Evolutionary conservation across 1,284 basidiomycete genomes (phyloP).

Genomic region (Coniferiporia sulphurascens): DNA sequence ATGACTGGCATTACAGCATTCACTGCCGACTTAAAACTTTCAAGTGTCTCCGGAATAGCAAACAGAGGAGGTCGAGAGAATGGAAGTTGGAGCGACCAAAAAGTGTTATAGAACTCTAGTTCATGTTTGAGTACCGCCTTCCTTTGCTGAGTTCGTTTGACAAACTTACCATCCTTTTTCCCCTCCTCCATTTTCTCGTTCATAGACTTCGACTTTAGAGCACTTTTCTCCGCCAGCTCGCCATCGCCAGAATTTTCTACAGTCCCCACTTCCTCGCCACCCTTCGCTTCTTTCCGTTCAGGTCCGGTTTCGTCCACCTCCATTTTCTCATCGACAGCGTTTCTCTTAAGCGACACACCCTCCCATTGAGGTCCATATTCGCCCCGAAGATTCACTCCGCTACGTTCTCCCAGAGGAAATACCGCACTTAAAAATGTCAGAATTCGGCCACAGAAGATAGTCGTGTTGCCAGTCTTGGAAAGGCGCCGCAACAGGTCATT

Average conservation of each 20-base stretch:
- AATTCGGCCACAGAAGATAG: slow-evolving; percentile 85
- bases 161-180: slow-evolving; percentile 57
- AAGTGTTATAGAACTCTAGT: slow-evolving; percentile 75
- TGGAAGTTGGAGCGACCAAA: slow-evolving; percentile 79
- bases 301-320: slow-evolving; percentile 24
- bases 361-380: slow-evolving; percentile 82
- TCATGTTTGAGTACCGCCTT: background rate
- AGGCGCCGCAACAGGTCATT: slow-evolving; percentile 84
- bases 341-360: slow-evolving; percentile 39
- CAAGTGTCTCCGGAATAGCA: slow-evolving; percentile 46
- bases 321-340: slow-evolving; percentile 29
- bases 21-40: slow-evolving; percentile 63
- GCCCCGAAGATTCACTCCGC: slow-evolving; percentile 86
- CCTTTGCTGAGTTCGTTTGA: slow-evolving; percentile 2
- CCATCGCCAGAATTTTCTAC: slow-evolving; percentile 34
- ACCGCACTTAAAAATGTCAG: slow-evolving; percentile 81
- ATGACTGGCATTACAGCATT: slow-evolving; percentile 70
- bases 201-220: background rate
- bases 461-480: slow-evolving; percentile 77
- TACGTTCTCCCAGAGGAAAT: slow-evolving; percentile 83
- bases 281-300: slow-evolving; percentile 31
- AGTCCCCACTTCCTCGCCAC: slow-evolving; percentile 40
- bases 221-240: slow-evolving; percentile 20
- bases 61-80: slow-evolving; percentile 71
- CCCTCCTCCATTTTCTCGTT: slow-evolving; percentile 32